Evolutionary conservation across 2,329 filamentous ascomycete genomes (phyloP), one percentile per base, ranked within the genome.

Genomic region (Cryphonectria naterciae): DNA sequence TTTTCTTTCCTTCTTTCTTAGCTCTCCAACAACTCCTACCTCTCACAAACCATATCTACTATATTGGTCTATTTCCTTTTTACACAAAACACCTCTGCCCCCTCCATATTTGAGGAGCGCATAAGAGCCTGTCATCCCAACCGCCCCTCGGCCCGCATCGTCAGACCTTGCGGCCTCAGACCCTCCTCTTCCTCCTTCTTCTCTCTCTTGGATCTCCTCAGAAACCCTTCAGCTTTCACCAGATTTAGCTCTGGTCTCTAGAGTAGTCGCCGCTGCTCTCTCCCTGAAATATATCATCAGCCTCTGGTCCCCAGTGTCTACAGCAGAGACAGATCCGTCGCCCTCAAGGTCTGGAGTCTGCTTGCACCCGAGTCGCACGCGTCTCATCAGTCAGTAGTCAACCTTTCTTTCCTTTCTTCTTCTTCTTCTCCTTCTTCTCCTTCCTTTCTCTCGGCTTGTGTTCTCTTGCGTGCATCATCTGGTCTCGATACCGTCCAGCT

Each of bases 381-480:
- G 60, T 63, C 63, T 68, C 68, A 72, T 46, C 65, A 72, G 70
- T 72, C 49, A 61, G 58, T 61, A 72, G 70, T 70, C 49, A 17
- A 63, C 60, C 46, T 61, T 41, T 35, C 15, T 65, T 15, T 64
- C 46, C 37, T n/a, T 0, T 22, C 25, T 11, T 1, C 54, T 22
- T 58, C 32, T 61, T 46, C 37, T 11, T n/a, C 7, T 60, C n/a
- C 32, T 61, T 46, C 37, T 11, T n/a, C 7, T 35, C 32, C 54
- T 19, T 41, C 17, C 25, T 54, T 13, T 60, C 32, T n/a, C 11
- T 46, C n/a, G 15, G 37, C 4, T 15, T 41, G 32, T n/a, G 2
- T 41, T 15, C n/a, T 60, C 17, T 60, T 32, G 56, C 5, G 25
- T 60, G 25, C 35, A 28, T 32, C 56, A 11, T 7, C 1, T 17